These are phyloP conservation scores for Vanilla planifolia DNA, from an alignment of 106 monocot genomes.

Conservation along the genomic window DNA sequence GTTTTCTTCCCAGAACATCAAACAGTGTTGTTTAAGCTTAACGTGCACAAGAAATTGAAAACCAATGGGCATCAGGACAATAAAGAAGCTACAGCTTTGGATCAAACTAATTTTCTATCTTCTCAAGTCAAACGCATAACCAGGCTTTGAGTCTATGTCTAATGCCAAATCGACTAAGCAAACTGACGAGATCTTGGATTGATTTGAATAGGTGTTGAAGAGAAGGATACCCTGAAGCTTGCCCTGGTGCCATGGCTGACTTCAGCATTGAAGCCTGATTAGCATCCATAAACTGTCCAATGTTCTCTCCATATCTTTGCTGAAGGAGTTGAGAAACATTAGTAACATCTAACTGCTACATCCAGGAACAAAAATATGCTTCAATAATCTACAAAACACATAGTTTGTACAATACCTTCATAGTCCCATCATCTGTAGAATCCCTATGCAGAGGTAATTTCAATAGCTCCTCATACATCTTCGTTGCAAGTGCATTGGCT, in stretches of 20 bases:
- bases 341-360: constrained; percentile 1
- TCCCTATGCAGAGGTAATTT: constrained; percentile 64
- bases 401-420: constrained; percentile 36
- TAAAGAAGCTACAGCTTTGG: too few species aligned
- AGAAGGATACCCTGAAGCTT: constrained; percentile 45
- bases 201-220: too few species aligned
- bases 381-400: not conserved
- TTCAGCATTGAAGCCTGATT: constrained; percentile 58
- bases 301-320: constrained; percentile 29
- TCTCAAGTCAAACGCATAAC: too few species aligned
- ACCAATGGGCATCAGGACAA: too few species aligned
- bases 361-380: not conserved
- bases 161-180: too few species aligned
- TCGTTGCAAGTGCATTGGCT: constrained; percentile 76
- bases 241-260: constrained; percentile 33
- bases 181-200: too few species aligned
- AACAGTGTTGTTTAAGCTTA: too few species aligned
- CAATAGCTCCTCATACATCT: constrained; percentile 72
- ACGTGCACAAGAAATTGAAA: too few species aligned
- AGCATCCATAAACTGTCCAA: constrained; percentile 44
- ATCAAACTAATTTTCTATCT: too few species aligned
- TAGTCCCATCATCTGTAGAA: constrained; percentile 53
- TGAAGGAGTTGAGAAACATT: constrained; percentile 18
- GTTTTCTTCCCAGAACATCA: too few species aligned
- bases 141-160: too few species aligned